A percentile compares a stretch with the other conserved stretches of the same genome.
phyloP scores from a whole-genome alignment of 805 yeast species.

The Kodamaea neixiangensis region DNA sequence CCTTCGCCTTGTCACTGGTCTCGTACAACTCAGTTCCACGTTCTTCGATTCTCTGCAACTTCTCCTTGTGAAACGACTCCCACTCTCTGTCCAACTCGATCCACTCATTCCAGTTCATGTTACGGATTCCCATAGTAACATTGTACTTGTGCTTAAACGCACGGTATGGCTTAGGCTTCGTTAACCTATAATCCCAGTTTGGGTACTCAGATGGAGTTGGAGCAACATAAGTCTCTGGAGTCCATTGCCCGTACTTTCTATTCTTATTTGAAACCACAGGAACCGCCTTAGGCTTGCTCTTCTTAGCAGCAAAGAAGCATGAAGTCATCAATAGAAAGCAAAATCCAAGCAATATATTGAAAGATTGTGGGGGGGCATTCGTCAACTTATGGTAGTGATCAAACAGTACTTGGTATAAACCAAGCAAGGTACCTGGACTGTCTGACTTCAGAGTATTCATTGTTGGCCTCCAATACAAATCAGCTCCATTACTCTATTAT shows the following conservation, averaged over 20 bases:
- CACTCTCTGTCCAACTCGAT: constrained; percentile 70
- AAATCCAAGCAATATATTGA: background rate
- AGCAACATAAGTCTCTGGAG: constrained; percentile 49
- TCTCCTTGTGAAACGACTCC: constrained; percentile 54
- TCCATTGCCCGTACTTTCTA: constrained; percentile 54
- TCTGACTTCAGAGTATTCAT: background rate
- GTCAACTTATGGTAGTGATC: constrained; percentile 7
- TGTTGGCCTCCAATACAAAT: background rate
- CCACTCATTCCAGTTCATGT: constrained; percentile 64
- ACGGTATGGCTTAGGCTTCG: constrained; percentile 61
- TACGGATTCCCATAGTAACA: constrained; percentile 70
- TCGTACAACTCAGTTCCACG: constrained; percentile 51
- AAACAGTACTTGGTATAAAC: constrained; percentile 7
- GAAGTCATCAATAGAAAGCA: background rate
- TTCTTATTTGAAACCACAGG: constrained; percentile 34
- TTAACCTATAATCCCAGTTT: constrained; percentile 50
- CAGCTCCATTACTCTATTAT: background rate
- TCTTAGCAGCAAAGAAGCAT: background rate
- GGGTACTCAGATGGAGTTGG: constrained; percentile 52
- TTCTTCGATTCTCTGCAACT: constrained; percentile 49
- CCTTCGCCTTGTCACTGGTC: constrained; percentile 50
- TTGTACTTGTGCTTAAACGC: constrained; percentile 67
- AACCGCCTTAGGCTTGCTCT: background rate
- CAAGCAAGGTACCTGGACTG: constrained; percentile 4
- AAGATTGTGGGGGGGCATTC: background rate